Evolutionary conservation across 1,139 yeast genomes (phyloP).

Genomic region (Geotrichum histeridarum): DNA sequence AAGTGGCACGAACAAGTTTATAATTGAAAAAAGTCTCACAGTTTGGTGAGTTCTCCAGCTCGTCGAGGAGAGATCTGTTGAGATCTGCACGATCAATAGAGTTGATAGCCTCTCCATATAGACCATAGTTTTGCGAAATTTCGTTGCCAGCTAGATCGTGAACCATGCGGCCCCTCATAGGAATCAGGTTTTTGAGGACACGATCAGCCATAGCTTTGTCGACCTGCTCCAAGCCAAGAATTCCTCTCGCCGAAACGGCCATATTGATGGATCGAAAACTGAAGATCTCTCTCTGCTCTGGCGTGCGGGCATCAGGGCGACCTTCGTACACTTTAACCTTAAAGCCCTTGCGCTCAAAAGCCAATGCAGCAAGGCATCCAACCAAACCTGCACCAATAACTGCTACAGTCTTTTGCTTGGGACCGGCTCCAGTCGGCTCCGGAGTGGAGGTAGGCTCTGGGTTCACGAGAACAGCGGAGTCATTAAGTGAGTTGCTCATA

Average conservation of each 20-base stretch:
- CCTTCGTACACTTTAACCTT: slow-evolving; percentile 66
- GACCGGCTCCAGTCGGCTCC: not conserved
- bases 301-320: slow-evolving; percentile 39
- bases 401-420: slow-evolving; percentile 25
- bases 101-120: slow-evolving; percentile 79
- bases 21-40: slow-evolving; percentile 53
- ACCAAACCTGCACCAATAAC: slow-evolving; percentile 71
- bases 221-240: slow-evolving; percentile 59
- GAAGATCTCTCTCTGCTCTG: slow-evolving; percentile 27
- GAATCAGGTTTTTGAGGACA: slow-evolving; percentile 59
- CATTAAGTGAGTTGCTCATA: not conserved
- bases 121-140: slow-evolving; percentile 69
- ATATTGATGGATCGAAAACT: slow-evolving; percentile 61
- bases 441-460: not conserved
- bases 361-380: slow-evolving; percentile 81
- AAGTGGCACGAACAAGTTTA: slow-evolving; percentile 44
- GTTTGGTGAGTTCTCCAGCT: slow-evolving; percentile 45
- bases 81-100: slow-evolving; percentile 74
- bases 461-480: slow-evolving; percentile 3
- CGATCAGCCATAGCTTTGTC: slow-evolving; percentile 54
- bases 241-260: slow-evolving; percentile 82
- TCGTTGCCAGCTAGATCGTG: slow-evolving; percentile 63
- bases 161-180: slow-evolving; percentile 88
- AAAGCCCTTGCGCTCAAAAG: slow-evolving; percentile 68
- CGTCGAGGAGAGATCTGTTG: slow-evolving; percentile 60